Evolutionary conservation across 495 filamentous ascomycete species (phyloP), one percentile per base, ranked within the genome.

Genomic region (Staphylotrichum tortipilum): DNA sequence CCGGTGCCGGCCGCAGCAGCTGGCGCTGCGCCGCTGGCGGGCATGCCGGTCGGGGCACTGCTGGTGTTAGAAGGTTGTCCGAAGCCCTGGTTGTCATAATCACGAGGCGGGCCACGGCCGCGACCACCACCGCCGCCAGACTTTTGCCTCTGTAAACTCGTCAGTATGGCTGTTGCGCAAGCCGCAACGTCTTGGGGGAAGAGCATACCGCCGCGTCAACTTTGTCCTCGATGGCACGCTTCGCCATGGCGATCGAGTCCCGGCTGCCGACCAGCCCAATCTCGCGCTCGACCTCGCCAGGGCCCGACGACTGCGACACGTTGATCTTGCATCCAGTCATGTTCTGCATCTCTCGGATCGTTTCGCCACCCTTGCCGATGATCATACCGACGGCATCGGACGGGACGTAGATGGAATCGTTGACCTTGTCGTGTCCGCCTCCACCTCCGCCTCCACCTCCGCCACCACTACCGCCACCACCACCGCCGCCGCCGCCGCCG

Each of bases 351-450:
- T 90, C 86, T 43, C 86, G 86, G 59, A 91, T 90, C 0, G 86
- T 88, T 64, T 91, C 86, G 42, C 86, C 86, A 42, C 86, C 84
- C 69, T 89, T 89, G 54, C 86, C 86, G 48, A 91, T 91, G 50
- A 91, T 90, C 87, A 92, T 92, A 44, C 87, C 87, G 18, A 92
- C 87, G 8, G 87, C 83, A 58, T 92, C 87, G 14, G 84, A 88
- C 3, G 87, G 87, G 0, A 92, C 87, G 28, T 74, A 79, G 51
- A 92, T 88, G 14, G 76, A 82, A 58, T 91, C 87, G 53, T 82
- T 88, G 54, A 86, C 70, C 66, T 84, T 85, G 49, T 85, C 82
- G 24, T 56, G 65, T 0, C 68, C 73, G 43, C 63, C 70, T 1
- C 61, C 67, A 44, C 68, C 66, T 24, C 53, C 60, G 9, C 65